Conservation (phyloP, 768 basidiomycete species). For the Kwoniella newhampshirensis region DNA sequence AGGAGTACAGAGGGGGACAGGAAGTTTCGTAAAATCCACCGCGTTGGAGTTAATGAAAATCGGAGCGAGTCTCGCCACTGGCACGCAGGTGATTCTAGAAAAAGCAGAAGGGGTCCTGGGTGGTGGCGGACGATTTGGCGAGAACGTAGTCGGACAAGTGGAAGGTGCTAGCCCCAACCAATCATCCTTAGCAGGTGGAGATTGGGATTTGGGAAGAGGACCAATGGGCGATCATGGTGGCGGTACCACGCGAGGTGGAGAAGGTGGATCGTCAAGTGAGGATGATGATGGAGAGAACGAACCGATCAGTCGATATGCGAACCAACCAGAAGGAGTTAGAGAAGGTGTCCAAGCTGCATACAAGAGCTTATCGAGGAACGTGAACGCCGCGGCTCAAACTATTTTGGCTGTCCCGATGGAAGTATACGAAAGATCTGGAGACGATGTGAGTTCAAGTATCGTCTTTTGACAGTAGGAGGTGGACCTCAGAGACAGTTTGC, state of each 20-base stretch:
- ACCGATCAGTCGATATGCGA: slow-evolving; percentile 73
- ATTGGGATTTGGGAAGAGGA: slow-evolving; percentile 25
- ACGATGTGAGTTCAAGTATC: slow-evolving; percentile 64
- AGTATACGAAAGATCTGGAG: slow-evolving; percentile 89
- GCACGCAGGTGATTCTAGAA: slow-evolving; percentile 95
- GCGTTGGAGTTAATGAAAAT: slow-evolving; percentile 94
- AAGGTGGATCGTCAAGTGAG: slow-evolving; percentile 3
- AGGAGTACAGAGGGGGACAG: slow-evolving; percentile 91
- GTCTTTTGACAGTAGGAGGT: not conserved
- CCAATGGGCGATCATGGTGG: slow-evolving; percentile 8
- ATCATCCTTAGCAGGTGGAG: too few species aligned
- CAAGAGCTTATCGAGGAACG: slow-evolving; percentile 75
- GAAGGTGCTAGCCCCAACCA: slow-evolving; percentile 54
- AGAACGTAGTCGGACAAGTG: slow-evolving; percentile 67
- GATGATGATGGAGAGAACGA: slow-evolving; percentile 13
- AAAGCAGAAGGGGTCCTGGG: slow-evolving; percentile 89
- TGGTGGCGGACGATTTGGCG: slow-evolving; percentile 69
- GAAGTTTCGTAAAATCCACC: slow-evolving; percentile 87
- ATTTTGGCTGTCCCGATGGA: slow-evolving; percentile 99
- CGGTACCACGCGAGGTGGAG: too few species aligned
- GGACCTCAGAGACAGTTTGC: not conserved
- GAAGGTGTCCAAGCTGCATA: slow-evolving; percentile 94
- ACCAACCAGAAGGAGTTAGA: slow-evolving; percentile 77
- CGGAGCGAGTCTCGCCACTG: slow-evolving; percentile 88
- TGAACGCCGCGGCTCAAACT: slow-evolving; percentile 93